Conservation (phyloP, 208 protist genomes). For the Trypanosoma platydactyli region DNA sequence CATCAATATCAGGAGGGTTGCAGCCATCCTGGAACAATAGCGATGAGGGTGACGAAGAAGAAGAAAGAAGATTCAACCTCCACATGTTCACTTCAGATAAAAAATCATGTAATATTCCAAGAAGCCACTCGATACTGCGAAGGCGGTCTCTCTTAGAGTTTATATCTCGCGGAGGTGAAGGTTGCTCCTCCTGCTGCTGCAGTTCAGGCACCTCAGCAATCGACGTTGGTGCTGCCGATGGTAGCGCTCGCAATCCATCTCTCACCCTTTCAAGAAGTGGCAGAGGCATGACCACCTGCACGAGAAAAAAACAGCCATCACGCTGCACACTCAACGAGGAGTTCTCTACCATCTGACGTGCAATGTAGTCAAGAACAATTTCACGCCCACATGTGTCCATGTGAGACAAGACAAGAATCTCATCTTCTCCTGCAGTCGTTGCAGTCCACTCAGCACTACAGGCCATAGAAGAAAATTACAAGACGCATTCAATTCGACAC, state of each 20-base stretch:
- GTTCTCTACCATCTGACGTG: background rate
- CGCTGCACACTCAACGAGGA: background rate
- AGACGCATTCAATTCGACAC: background rate
- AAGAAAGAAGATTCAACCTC: no score
- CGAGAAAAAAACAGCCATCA: slow-evolving; percentile 14
- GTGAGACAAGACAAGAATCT: slow-evolving; percentile 4
- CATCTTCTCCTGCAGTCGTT: background rate
- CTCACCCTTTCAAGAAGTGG: background rate
- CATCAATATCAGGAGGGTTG: background rate
- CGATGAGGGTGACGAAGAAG: no score
- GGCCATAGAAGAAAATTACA: background rate
- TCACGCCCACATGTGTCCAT: background rate
- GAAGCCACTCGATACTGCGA: slow-evolving; percentile 13
- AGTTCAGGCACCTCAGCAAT: background rate
- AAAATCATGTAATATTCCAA: slow-evolving; percentile 8
- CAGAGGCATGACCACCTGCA: background rate
- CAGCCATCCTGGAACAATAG: background rate
- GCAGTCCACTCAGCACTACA: background rate
- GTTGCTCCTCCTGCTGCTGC: background rate
- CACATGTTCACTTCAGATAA: slow-evolving; percentile 6
- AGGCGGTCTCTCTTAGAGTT: background rate
- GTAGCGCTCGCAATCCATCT: background rate
- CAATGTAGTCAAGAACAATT: slow-evolving; percentile 9
- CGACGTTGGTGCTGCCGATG: background rate
- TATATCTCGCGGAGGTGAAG: background rate